Base-by-base conservation (phyloP, 1,284 basidiomycete species). In the Flammula alnicola region DNA sequence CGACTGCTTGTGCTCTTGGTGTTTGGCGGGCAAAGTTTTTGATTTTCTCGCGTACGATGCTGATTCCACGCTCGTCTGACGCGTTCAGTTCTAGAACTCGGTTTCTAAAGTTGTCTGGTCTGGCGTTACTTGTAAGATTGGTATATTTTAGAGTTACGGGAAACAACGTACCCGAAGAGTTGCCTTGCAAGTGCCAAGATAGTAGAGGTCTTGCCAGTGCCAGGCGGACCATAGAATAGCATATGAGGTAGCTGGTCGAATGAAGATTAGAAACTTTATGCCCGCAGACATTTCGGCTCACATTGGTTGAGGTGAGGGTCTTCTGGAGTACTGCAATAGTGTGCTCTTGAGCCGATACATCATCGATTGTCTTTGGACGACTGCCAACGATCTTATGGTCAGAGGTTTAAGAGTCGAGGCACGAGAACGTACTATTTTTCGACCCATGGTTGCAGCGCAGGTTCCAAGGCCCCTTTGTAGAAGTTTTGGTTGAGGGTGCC, bases 211-310 rank as follows among this genome's bases (percentile, higher is more conserved):
- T 99, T 99, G 41, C 97, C 97, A 5, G 97, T 99, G 23, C 97
- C 97, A 7, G 97, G 97, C 14, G 97, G 97, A 0, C 97, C 97
- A 61, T 99, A 99, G 77, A 99, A 99, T 43, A 99, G 78, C 96
- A 99, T 99, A 66, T 99, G 97, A 1, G 97, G 96, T 38, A 99
- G 80, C 96, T 99, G 66, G 5, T 12, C 27, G n/a, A 9, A 10
- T 9, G 4, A 14, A 51, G 66, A 38, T 61, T 56, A 25, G 44
- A 32, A 2, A 23, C 5, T 33, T 40, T 12, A 38, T 6, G 20
- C 3, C 22, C 8, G 31, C 12, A 36, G 4, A 35, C 0, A 23
- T 29, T 9, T 4, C 16, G 25, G 52, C 80, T 42, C 63, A 97
- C 95, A 73, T 99, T 99, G 31, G 93, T 90, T 14, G 93, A 95